These are phyloP conservation scores for Gonium pectorale DNA, from an alignment of 139 green algal species.

Conservation along the genomic window DNA sequence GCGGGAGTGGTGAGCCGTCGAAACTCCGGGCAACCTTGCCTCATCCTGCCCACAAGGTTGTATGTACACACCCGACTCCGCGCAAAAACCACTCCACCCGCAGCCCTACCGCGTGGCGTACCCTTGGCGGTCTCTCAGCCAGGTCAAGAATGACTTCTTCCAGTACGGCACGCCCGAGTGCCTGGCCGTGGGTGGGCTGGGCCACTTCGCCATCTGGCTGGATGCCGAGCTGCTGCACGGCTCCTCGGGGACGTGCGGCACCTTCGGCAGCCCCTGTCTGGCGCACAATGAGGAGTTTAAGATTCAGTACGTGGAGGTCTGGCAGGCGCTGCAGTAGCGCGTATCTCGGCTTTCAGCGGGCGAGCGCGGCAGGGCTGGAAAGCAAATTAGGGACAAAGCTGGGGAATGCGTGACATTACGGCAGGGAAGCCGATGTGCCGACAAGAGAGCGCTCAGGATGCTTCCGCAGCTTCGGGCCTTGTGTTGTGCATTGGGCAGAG, in stretches of 20 bases:
- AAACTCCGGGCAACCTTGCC: no score
- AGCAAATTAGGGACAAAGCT: no score
- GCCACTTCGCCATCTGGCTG: constrained; percentile 81
- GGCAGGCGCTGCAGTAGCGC: constrained; percentile 42
- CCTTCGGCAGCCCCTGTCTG: constrained; percentile 72
- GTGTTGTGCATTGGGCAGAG: no score
- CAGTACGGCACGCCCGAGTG: constrained; percentile 72
- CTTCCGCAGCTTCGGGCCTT: no score
- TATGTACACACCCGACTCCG: no score
- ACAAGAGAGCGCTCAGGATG: no score
- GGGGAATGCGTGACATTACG: no score
- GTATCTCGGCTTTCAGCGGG: no score
- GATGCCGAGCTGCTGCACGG: constrained; percentile 78
- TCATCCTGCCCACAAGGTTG: no score
- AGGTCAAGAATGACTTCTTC: constrained; percentile 84
- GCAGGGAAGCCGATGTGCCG: no score
- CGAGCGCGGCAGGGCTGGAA: no score
- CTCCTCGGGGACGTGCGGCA: constrained; percentile 66
- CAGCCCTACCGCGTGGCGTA: constrained; percentile 71
- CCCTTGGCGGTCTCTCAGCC: constrained; percentile 55
- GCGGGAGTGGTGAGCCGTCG: background rate
- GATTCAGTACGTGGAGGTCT: constrained; percentile 64
- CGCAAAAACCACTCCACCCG: no score
- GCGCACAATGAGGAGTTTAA: constrained; percentile 67
- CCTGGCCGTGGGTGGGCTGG: constrained; percentile 75